These are phyloP conservation scores for Hibiscus mutabilis DNA, from an alignment of 345 rosid species.

Conservation along the genomic window DNA sequence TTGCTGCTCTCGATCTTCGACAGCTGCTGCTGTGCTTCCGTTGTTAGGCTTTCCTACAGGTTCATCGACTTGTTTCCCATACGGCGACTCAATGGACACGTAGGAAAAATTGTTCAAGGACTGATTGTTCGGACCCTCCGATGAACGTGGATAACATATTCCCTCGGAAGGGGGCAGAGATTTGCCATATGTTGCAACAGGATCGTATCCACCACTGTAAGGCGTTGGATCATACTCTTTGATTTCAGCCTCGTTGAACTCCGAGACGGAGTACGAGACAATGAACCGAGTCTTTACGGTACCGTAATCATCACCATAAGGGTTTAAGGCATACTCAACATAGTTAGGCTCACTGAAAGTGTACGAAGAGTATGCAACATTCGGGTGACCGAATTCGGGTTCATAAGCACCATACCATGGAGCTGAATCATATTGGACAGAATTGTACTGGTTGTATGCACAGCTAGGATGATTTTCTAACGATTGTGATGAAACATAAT, in stretches of 20 bases:
- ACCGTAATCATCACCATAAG: slow-evolving; percentile 18
- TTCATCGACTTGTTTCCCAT: slow-evolving; percentile 15
- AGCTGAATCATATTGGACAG: background rate
- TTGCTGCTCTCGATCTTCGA: slow-evolving; percentile 11
- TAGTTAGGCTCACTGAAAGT: slow-evolving; percentile 31
- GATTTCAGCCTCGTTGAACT: slow-evolving; percentile 41
- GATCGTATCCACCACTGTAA: slow-evolving; percentile 66
- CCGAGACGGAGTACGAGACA: slow-evolving; percentile 36
- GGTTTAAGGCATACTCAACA: slow-evolving; percentile 15
- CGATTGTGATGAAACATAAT: background rate
- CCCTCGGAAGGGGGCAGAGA: slow-evolving; percentile 56
- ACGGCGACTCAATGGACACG: slow-evolving; percentile 25
- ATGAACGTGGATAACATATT: slow-evolving; percentile 52
- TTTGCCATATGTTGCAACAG: slow-evolving; percentile 47
- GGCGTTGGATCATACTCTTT: slow-evolving; percentile 78
- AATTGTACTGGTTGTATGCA: background rate
- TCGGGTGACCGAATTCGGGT: slow-evolving; percentile 7
- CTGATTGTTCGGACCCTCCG: slow-evolving; percentile 2
- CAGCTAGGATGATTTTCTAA: background rate
- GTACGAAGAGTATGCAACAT: slow-evolving; percentile 39
- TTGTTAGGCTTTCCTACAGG: slow-evolving; percentile 20
- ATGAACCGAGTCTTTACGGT: slow-evolving; percentile 27
- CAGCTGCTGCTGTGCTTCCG: slow-evolving; percentile 18
- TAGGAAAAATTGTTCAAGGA: slow-evolving; percentile 22
- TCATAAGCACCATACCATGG: slow-evolving; percentile 15